A percentile compares a stretch with the other conserved stretches of the same genome.
Evolutionary conservation across 805 yeast species (phyloP).

Genomic region (Pichia cephalocereana): DNA sequence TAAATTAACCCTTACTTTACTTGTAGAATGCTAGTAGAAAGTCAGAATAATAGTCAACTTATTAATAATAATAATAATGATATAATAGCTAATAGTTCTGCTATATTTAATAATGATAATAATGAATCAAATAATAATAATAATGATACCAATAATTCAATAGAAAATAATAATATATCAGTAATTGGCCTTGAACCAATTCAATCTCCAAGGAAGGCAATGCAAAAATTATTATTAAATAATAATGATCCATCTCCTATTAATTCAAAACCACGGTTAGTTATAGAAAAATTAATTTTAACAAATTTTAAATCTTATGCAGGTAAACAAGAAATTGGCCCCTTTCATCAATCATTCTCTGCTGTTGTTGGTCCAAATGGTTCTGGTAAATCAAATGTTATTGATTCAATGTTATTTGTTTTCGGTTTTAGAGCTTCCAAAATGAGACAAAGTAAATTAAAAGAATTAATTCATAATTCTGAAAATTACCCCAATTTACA

Average conservation of each 20-base stretch:
- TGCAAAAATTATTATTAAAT: neutral
- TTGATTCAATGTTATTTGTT: slow-evolving; percentile 95
- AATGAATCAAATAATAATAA: neutral
- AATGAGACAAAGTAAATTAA: slow-evolving; percentile 92
- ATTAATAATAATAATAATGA: neutral
- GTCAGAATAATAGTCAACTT: neutral
- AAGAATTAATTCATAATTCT: slow-evolving; percentile 89
- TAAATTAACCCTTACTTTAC: too few relatives aligned
- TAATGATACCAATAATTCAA: neutral
- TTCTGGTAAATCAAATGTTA: slow-evolving; percentile 93
- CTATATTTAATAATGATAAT: neutral
- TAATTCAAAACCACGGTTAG: slow-evolving; percentile 41
- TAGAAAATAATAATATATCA: neutral
- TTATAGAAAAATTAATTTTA: slow-evolving; percentile 63
- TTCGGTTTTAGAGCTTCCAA: slow-evolving; percentile 95
- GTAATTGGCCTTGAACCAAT: slow-evolving; percentile 13
- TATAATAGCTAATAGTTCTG: neutral
- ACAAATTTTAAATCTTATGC: slow-evolving; percentile 94
- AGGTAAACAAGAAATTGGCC: slow-evolving; percentile 87
- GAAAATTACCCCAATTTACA: slow-evolving; percentile 55
- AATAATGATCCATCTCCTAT: neutral
- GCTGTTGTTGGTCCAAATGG: slow-evolving; percentile 99
- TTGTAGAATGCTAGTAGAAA: too few relatives aligned
- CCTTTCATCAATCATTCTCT: slow-evolving; percentile 86
- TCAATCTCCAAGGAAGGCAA: slow-evolving; percentile 5